Base-by-base conservation (phyloP, 345 rosid species). In the Pseudoturritis turrita region DNA sequence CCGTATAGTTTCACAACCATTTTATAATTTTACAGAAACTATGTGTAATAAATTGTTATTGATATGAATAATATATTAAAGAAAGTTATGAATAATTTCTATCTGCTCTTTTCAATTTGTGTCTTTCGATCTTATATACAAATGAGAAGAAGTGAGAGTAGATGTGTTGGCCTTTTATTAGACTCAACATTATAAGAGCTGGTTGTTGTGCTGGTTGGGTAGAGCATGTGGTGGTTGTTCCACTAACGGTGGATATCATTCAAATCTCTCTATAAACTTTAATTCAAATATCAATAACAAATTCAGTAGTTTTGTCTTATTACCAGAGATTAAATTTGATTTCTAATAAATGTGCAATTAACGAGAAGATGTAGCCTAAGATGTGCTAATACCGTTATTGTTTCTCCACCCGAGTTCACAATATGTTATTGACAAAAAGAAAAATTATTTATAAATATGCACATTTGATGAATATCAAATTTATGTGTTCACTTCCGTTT, bases 1-100 rank as follows among this genome's bases (percentile, higher is more conserved):
- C 97, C 98, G 36, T 83, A 83, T 23, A 90, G 88, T 78, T 88
- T 87, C 8, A 90, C 91, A 12, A 72, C 96, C 96, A 92, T 89
- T 13, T 5, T 77, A 12, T 49, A 25, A 22, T 1, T 26, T 41
- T 10, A 50, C 13, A 41, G 4, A 37, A 28, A 62, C 28, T 29
- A 59, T 61, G n/a, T n/a, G 45, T 23, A n/a, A 36, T 8, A 23
- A 15, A n/a, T 14, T 36, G 2, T 33, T 13, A 4, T 11, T 53
- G 18, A 31, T 44, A 26, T 26, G 7, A 49, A 17, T 50, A 60
- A 29, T 23, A 10, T 5, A 6, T 41, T 9, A 0, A 4, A 57
- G 23, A 35, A 3, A 10, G 22, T 1, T 6, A 33, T n/a, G 6
- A 56, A 10, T 23, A 15, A 33, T 7, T 33, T 33, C 2, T 23